phyloP scores from a whole-genome alignment of 1,284 basidiomycete species.

The Ceratobasidium sp. region DNA sequence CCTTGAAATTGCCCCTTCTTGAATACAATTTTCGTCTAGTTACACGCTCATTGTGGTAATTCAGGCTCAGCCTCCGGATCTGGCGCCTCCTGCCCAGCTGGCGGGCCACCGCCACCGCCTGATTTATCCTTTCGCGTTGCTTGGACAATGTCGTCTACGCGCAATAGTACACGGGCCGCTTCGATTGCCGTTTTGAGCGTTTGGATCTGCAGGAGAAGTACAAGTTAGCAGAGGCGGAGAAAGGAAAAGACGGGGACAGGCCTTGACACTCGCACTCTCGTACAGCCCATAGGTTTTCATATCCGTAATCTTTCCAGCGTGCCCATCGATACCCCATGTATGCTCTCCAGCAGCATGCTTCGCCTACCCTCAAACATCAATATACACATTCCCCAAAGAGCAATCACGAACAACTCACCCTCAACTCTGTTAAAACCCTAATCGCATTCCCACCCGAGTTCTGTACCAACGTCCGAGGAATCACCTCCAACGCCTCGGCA shows the following conservation, averaged over 20 bases:
- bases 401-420: slow-evolving; percentile 66
- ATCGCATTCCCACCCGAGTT: slow-evolving; percentile 97
- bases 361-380: slow-evolving; percentile 67
- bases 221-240: not conserved
- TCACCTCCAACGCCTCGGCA: slow-evolving; percentile 97
- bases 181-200: slow-evolving; percentile 98
- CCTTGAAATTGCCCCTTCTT: not conserved
- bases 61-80: slow-evolving; percentile 39
- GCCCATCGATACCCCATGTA: slow-evolving; percentile 94
- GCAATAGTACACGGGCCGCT: slow-evolving; percentile 90
- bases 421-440: slow-evolving; percentile 89
- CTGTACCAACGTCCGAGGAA: slow-evolving; percentile 95
- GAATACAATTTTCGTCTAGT: not conserved
- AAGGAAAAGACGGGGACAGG: slow-evolving; percentile 53
- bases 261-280: slow-evolving; percentile 96
- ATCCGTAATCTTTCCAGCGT: slow-evolving; percentile 94
- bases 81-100: slow-evolving; percentile 68
- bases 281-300: slow-evolving; percentile 96
- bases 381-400: not conserved
- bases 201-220: slow-evolving; percentile 74
- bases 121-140: slow-evolving; percentile 77
- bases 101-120: slow-evolving; percentile 63
- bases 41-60: slow-evolving; percentile 15
- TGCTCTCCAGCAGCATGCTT: slow-evolving; percentile 94
- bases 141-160: slow-evolving; percentile 96